phyloP scores from a whole-genome alignment of 495 filamentous ascomycete genomes.

The Penicillium paradoxum region DNA sequence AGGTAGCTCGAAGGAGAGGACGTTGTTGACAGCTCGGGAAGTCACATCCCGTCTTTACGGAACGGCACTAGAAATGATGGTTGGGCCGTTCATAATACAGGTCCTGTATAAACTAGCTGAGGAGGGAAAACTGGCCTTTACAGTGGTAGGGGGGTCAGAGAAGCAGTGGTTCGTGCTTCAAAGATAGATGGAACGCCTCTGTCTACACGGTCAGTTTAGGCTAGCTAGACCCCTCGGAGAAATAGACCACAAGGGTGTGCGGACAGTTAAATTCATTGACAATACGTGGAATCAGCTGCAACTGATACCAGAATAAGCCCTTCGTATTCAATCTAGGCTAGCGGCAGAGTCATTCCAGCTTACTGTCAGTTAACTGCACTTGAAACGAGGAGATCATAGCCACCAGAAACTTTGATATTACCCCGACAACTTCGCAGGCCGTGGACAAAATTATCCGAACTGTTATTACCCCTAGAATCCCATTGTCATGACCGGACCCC shows the following conservation, averaged over 20 bases:
- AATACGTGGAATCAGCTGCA: background rate
- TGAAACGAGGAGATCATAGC: too few relatives aligned
- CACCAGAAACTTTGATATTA: too few relatives aligned
- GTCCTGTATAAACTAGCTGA: background rate
- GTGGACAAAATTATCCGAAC: too few relatives aligned
- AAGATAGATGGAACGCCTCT: background rate
- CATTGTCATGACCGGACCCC: too few relatives aligned
- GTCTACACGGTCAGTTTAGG: background rate
- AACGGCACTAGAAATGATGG: background rate
- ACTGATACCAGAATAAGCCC: background rate
- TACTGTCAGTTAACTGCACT: too few relatives aligned
- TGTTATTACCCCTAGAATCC: too few relatives aligned
- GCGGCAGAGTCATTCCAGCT: too few relatives aligned
- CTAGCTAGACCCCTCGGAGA: background rate
- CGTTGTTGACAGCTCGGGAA: background rate
- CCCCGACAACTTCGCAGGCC: too few relatives aligned
- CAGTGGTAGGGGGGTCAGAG: background rate
- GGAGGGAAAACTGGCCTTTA: background rate
- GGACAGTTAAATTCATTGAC: background rate
- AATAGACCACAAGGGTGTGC: background rate
- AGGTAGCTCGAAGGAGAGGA: background rate
- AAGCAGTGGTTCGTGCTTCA: slow-evolving; percentile 1
- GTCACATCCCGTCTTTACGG: background rate
- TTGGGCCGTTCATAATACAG: background rate
- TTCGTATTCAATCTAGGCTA: background rate